Evolutionary conservation across 768 basidiomycete genomes (phyloP), one percentile per base, ranked within the genome.

Genomic region (Mrakia frigida): DNA sequence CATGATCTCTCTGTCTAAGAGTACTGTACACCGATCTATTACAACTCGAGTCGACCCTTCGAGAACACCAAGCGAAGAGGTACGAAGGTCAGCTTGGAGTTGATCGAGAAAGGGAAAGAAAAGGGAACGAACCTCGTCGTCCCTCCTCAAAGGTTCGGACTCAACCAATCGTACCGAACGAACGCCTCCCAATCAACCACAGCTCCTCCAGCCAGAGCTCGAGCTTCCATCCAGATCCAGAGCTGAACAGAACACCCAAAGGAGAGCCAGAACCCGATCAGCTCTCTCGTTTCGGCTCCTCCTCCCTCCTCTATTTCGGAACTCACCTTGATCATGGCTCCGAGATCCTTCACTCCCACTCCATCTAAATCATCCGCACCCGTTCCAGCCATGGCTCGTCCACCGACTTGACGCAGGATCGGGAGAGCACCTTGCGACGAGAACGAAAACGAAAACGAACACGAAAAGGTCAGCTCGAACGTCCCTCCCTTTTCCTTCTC

Each of bases 211-310:
- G 92, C 93, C 75, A 98, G 86, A 77, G 50, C 91, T 77, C 95
- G 87, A 7, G 94, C 95, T 85, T 99, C 96, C 61, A 96, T 86
- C 89, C 90, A 93, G 39, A 97, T 87, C 96, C 95, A 98, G 70
- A 94, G 85, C 93, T 94, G 79, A 61, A 14, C 11, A 41, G 75
- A 50, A 50, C n/a, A n/a, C n/a, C n/a, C 13, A 39, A 23, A 23
- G 3, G 23, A 41, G 3, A 33, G 13, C 0, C 14, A n/a, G 25
- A 53, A 35, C n/a, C 4, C 33, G 28, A 35, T 71, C 43, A 77
- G 65, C 31, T 9, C 23, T 21, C 0, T 37, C 61, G 61, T 63
- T 33, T 37, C 21, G 53, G 23, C 53, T 31, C 60, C 50, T 43
- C 37, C 56, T 28, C 41, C 37, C 25, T n/a, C 10, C 41, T 43